phyloP scores from a whole-genome alignment of 352 stramenopile species.

The Globisporangium rhizosaccharum region DNA sequence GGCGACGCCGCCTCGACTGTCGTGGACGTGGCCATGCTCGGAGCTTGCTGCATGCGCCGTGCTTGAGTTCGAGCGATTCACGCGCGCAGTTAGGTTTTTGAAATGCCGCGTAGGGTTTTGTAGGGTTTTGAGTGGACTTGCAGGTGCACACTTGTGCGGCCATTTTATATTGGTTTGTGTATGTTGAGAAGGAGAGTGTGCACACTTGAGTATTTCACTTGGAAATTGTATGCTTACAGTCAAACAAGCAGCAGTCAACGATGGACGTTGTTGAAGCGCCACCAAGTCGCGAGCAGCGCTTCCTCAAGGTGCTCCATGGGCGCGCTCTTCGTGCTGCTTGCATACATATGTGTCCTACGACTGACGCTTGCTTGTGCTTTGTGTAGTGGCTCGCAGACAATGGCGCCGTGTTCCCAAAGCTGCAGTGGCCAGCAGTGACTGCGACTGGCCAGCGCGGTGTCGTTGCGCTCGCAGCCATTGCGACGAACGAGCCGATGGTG shows the following conservation, averaged over 20 bases:
- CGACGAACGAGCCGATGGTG: slow-evolving; percentile 58
- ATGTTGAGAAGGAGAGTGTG: too few species aligned
- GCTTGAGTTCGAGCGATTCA: too few species aligned
- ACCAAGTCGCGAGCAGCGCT: slow-evolving; percentile 29
- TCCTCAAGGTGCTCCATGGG: slow-evolving; percentile 28
- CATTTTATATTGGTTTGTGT: too few species aligned
- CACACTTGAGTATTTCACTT: too few species aligned
- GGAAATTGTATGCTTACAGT: background rate
- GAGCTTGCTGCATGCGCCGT: too few species aligned
- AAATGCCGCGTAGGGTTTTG: too few species aligned
- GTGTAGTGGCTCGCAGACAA: slow-evolving; percentile 60
- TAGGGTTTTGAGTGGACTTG: too few species aligned
- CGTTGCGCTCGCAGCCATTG: slow-evolving; percentile 43
- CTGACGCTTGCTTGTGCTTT: background rate
- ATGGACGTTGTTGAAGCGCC: background rate
- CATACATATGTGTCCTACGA: too few species aligned
- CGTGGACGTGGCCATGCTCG: too few species aligned
- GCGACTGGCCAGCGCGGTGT: slow-evolving; percentile 55
- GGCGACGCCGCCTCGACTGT: too few species aligned
- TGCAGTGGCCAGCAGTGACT: slow-evolving; percentile 59
- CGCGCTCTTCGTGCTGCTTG: background rate
- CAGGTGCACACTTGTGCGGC: too few species aligned
- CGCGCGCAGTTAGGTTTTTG: too few species aligned
- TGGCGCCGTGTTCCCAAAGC: slow-evolving; percentile 69
- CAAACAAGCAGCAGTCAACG: background rate